Base-by-base conservation (phyloP, 1,284 basidiomycete genomes). In the Cutaneotrichosporon daszewskae region DNA sequence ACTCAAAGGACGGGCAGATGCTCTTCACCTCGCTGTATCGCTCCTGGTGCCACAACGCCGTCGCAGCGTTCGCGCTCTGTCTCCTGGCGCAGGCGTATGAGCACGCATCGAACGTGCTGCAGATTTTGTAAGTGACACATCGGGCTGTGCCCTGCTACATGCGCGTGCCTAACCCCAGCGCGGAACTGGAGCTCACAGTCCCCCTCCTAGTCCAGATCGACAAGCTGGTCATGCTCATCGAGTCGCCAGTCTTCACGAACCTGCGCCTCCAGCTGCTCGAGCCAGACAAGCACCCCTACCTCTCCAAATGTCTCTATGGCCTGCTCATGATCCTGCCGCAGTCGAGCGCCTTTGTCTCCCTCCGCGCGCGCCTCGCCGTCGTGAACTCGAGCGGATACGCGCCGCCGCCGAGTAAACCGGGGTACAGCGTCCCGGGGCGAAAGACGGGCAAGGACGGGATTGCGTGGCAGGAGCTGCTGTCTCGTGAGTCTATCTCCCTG, bases 41-140 rank as follows among this genome's bases (percentile, higher is more conserved):
- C 27, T 96, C 90, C 29, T 99, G 95, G 94, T 97, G 91, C 67
- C 95, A 98, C 64, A 97, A 97, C 62, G 87, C 95, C 0, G 91
- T 98, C 19, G 86, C 95, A 0, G 90, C 91, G 0, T 95, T 99
- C 63, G 88, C 90, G 1, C 77, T 99, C 4, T 99, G 95, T 68
- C 77, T 99, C 17, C 76, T 98, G 11, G 91, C 94, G 0, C 95
- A 98, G 71, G 92, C 94, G 4, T 99, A 98, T 61, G 95, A 99
- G 66, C 95, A 98, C 69, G 95, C 95, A 1, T 95, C 89, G 29
- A 95, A 94, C 66, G 76, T 99, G 22, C 76, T 99, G n/a, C 84
- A 87, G 46, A 96, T 97, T 53, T 96, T 99, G 88, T 90, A 62
- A 57, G 87, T 58, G 1, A 1, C 40, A 10, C 8, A 8, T n/a